Conservation (phyloP, 1,139 yeast genomes). For the Hyphopichia wangnamkhiaoensis region DNA sequence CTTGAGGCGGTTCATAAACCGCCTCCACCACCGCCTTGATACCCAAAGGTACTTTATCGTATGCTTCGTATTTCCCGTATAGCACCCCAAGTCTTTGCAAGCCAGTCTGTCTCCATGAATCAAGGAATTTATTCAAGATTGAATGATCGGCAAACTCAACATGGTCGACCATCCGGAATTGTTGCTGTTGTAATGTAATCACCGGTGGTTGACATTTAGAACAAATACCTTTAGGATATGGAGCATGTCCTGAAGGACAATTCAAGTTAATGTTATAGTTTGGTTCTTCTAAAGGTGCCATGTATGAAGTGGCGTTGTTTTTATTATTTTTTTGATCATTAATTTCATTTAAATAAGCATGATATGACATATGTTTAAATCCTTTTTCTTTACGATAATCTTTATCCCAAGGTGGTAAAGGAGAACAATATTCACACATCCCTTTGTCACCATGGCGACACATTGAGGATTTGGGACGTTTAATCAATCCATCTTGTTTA, state of each 20-base stretch:
- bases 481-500: conserved; percentile 68
- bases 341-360: conserved; percentile 74
- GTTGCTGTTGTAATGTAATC: conserved; percentile 86
- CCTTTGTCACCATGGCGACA: conserved; percentile 93
- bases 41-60: conserved; percentile 86
- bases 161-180: conserved; percentile 95
- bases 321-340: conserved; percentile 69
- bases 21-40: conserved; percentile 93
- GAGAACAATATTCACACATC: conserved; percentile 97
- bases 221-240: conserved; percentile 94
- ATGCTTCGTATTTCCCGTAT: conserved; percentile 78
- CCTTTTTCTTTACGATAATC: conserved; percentile 71
- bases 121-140: conserved; percentile 79
- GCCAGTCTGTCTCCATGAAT: conserved; percentile 89
- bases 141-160: conserved; percentile 81
- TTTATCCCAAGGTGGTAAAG: conserved; percentile 92
- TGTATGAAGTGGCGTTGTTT: conserved; percentile 62
- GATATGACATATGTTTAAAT: conserved; percentile 88
- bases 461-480: conserved; percentile 58
- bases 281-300: conserved; percentile 79
- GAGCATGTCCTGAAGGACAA: conserved; percentile 82
- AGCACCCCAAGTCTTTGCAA: conserved; percentile 82
- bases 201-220: conserved; percentile 98
- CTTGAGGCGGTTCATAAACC: conserved; percentile 90
- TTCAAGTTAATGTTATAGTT: conserved; percentile 61